A percentile compares a stretch with the other conserved stretches of the same genome.
phyloP scores from a whole-genome alignment of 2,329 filamentous ascomycete species.

The Cercospora zeina region DNA sequence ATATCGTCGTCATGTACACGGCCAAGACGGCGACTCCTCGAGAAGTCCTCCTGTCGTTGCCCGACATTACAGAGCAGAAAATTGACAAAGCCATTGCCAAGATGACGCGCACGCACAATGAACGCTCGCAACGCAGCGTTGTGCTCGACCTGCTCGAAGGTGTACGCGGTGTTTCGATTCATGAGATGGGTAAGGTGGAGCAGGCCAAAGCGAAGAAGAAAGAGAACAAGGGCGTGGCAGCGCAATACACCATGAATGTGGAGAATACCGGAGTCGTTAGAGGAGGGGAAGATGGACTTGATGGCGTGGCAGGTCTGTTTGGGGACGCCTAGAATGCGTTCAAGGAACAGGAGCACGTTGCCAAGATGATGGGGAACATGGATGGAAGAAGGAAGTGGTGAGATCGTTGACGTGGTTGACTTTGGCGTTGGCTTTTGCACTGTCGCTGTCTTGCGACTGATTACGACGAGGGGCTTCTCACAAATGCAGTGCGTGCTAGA shows the following conservation, averaged over 20 bases:
- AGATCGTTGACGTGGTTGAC: background rate
- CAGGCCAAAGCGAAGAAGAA: conserved; percentile 32
- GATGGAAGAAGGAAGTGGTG: background rate
- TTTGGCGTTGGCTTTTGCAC: background rate
- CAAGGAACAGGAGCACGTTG: conserved; percentile 7
- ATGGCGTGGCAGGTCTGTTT: conserved; percentile 51
- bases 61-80: conserved; percentile 68
- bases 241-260: conserved; percentile 44
- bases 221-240: conserved; percentile 35
- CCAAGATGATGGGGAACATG: conserved; percentile 11
- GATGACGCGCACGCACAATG: conserved; percentile 43
- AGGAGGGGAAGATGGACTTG: conserved; percentile 46
- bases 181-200: conserved; percentile 83
- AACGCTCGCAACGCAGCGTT: conserved; percentile 76
- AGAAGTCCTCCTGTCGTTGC: conserved; percentile 74
- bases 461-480: background rate
- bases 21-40: conserved; percentile 68
- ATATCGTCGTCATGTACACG: conserved; percentile 77
- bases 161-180: conserved; percentile 85
- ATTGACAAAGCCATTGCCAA: conserved; percentile 57
- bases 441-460: background rate
- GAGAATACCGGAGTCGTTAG: conserved; percentile 44
- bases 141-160: conserved; percentile 83
- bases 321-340: conserved; percentile 30
- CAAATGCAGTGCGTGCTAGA: background rate